A percentile compares a stretch with the other conserved stretches of the same genome.
phyloP scores from a whole-genome alignment of 1,139 yeast genomes.

The Scheffersomyces segobiensis region DNA sequence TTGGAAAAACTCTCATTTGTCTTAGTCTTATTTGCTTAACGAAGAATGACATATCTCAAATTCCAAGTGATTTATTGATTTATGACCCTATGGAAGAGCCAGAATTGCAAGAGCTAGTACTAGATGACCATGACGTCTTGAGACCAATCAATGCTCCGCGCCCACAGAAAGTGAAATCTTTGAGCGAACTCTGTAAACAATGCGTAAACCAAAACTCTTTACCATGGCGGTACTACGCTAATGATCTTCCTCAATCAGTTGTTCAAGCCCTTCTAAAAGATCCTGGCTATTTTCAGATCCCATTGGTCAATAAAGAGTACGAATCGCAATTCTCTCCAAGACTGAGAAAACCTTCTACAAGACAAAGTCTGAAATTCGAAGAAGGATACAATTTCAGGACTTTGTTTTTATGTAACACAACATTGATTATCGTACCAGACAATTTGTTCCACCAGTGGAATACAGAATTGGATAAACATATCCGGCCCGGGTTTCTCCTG shows the following conservation, averaged over 20 bases:
- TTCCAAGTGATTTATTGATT: conserved; percentile 37
- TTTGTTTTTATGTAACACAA: conserved; percentile 49
- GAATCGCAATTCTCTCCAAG: conserved; percentile 20
- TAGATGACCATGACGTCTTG: not conserved
- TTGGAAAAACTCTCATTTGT: conserved; percentile 71
- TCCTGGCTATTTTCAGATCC: conserved; percentile 49
- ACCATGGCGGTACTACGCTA: conserved; percentile 55
- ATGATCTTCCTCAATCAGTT: conserved; percentile 47
- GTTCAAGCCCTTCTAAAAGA: conserved; percentile 27
- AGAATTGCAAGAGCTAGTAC: conserved; percentile 1
- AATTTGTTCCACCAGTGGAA: conserved; percentile 69
- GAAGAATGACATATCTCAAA: conserved; percentile 48
- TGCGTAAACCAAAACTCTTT: conserved; percentile 47
- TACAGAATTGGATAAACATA: conserved; percentile 57
- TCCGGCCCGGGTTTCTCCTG: conserved; percentile 35
- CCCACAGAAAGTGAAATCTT: conserved; percentile 10
- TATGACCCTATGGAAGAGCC: conserved; percentile 9
- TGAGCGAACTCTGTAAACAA: conserved; percentile 44
- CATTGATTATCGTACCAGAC: conserved; percentile 66
- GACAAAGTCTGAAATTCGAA: conserved; percentile 7
- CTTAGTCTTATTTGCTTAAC: conserved; percentile 60
- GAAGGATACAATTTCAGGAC: conserved; percentile 26
- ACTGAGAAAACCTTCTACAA: conserved; percentile 15
- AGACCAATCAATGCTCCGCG: not conserved
- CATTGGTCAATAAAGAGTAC: conserved; percentile 21